Conservation (phyloP, 2,329 filamentous ascomycete species). For the Cladosporium velox region DNA sequence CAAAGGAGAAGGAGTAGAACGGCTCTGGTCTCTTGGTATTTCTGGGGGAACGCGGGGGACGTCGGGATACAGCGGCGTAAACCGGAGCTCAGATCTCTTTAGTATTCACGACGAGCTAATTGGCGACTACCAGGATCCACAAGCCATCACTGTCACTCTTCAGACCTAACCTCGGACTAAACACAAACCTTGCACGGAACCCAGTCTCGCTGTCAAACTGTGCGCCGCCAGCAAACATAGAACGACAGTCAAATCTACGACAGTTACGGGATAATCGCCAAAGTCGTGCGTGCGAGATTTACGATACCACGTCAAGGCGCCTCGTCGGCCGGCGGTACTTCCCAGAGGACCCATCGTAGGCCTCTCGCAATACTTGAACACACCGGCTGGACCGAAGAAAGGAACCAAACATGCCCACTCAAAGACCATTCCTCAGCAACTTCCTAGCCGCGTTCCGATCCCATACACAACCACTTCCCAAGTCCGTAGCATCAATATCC, state of each 20-base stretch:
- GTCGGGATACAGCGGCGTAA: not conserved
- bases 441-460: conserved; percentile 69
- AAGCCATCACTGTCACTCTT: conserved; percentile 7
- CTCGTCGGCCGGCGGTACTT: not conserved
- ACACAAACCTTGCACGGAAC: not conserved
- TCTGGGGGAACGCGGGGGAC: not conserved
- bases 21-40: not conserved
- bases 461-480: conserved; percentile 59
- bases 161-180: not conserved
- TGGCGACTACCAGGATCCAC: conserved; percentile 17
- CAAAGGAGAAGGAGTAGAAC: not conserved
- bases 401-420: conserved; percentile 57
- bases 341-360: not conserved
- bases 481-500: conserved; percentile 51
- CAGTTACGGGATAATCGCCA: not conserved
- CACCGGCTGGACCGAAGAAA: not conserved
- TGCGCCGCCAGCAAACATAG: not conserved
- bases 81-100: conserved; percentile 6
- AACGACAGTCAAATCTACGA: not conserved
- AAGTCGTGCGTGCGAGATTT: not conserved
- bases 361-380: not conserved
- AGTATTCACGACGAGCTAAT: conserved; percentile 20
- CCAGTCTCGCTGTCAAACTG: not conserved
- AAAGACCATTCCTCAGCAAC: conserved; percentile 66
- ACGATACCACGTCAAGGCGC: not conserved